These are phyloP conservation scores for Cordyceps militaris DNA, from an alignment of 2,329 filamentous ascomycete genomes.

Conservation along the genomic window DNA sequence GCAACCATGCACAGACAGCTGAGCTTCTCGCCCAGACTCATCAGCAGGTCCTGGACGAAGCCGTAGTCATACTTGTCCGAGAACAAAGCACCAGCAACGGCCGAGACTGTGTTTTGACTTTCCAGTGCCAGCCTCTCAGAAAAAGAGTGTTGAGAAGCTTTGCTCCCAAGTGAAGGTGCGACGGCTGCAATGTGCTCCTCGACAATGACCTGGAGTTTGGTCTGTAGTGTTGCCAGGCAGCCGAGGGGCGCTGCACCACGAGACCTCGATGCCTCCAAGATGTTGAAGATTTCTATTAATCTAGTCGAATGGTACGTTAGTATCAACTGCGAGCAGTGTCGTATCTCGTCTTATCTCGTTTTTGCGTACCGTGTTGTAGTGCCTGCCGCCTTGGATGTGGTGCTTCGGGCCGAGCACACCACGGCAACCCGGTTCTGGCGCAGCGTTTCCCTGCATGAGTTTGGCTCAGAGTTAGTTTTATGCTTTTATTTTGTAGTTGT, in stretches of 20 bases:
- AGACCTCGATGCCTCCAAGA: background rate
- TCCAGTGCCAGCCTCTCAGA: background rate
- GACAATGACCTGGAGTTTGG: background rate
- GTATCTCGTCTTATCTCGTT: too few species aligned
- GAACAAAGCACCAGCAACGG: background rate
- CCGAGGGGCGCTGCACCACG: background rate
- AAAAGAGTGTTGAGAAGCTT: background rate
- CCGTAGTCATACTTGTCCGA: background rate
- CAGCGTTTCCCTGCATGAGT: background rate
- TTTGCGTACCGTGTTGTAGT: background rate
- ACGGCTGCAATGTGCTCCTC: background rate
- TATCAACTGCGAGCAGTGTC: too few species aligned
- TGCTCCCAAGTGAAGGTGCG: background rate
- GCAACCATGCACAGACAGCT: background rate
- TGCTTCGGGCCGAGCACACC: conserved; percentile 5
- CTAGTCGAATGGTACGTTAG: background rate
- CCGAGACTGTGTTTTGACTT: background rate
- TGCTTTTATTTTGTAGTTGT: background rate
- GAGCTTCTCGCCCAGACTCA: conserved; percentile 5
- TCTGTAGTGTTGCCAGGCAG: background rate
- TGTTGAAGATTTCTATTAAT: background rate
- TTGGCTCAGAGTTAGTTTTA: conserved; percentile 9
- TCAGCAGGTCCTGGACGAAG: background rate
- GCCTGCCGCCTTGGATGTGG: background rate
- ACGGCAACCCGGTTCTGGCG: background rate